Evolutionary conservation across 768 basidiomycete species (phyloP).

Genomic region (Hygrocybe punicea): DNA sequence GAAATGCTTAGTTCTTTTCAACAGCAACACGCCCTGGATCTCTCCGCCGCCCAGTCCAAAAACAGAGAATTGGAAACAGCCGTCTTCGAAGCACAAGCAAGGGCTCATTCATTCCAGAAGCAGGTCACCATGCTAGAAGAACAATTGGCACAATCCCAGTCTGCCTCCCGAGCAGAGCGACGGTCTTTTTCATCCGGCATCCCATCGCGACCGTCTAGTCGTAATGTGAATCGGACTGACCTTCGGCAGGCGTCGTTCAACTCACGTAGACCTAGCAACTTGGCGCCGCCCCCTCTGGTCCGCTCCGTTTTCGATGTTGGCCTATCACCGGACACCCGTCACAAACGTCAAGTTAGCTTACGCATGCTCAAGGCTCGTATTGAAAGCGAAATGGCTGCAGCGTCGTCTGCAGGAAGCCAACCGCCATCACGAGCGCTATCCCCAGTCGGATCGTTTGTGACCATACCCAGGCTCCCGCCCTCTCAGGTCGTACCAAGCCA

Average conservation of each 20-base stretch:
- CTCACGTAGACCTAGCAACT: constrained; percentile 39
- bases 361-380: constrained; percentile 91
- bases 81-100: constrained; percentile 70
- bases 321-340: constrained; percentile 69
- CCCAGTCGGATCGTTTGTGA: constrained; percentile 44
- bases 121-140: constrained; percentile 65
- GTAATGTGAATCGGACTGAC: constrained; percentile 34
- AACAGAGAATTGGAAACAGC: constrained; percentile 72
- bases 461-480: constrained; percentile 27
- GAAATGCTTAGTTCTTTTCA: constrained; percentile 68
- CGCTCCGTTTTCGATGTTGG: constrained; percentile 65
- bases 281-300: constrained; percentile 41
- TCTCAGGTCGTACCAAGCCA: constrained; percentile 21
- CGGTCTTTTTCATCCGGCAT: constrained; percentile 47
- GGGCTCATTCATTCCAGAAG: constrained; percentile 63
- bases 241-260: constrained; percentile 38
- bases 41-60: constrained; percentile 75
- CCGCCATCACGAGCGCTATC: constrained; percentile 56
- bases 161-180: constrained; percentile 40
- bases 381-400: constrained; percentile 65
- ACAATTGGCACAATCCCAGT: constrained; percentile 51
- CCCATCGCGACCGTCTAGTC: constrained; percentile 48
- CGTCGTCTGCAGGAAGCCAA: constrained; percentile 27
- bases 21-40: constrained; percentile 76
- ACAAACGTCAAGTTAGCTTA: constrained; percentile 79